A percentile compares a stretch with the other conserved stretches of the same genome.
phyloP scores from a whole-genome alignment of 2,329 filamentous ascomycete genomes.

The Orbilia blumenaviensis region DNA sequence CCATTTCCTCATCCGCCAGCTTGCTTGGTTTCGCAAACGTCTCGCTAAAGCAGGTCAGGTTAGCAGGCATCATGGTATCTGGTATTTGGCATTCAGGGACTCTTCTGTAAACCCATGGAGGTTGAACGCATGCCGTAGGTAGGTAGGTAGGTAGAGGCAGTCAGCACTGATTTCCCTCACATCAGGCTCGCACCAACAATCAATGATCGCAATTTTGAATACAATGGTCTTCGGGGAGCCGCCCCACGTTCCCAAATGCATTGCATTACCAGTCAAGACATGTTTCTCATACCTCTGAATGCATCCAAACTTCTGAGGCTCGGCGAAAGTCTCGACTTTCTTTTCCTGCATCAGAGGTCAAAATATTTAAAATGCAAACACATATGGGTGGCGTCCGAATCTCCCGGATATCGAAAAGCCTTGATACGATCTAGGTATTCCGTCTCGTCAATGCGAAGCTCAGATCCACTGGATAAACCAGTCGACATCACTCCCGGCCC shows the following conservation, averaged over 20 bases:
- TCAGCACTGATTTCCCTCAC: not conserved
- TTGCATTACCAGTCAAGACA: not conserved
- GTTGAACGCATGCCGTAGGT: not conserved
- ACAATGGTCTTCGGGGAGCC: not conserved
- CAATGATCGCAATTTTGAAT: constrained; percentile 39
- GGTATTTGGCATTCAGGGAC: not conserved
- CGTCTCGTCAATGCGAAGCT: not conserved
- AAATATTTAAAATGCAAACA: no score
- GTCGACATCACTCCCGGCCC: not conserved
- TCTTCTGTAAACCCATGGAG: constrained; percentile 4
- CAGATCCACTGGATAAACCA: no score
- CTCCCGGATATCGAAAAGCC: not conserved
- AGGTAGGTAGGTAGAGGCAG: not conserved
- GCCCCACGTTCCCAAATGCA: not conserved
- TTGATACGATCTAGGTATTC: not conserved
- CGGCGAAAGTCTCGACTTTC: not conserved
- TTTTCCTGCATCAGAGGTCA: no score
- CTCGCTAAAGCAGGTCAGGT: constrained; percentile 38
- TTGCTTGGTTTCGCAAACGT: constrained; percentile 43
- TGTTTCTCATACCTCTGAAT: not conserved
- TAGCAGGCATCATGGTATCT: constrained; percentile 17
- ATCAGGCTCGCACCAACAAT: constrained; percentile 40
- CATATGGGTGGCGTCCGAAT: constrained; percentile 8
- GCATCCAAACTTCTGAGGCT: constrained; percentile 2
- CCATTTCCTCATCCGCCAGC: constrained; percentile 50